Evolutionary conservation across 1,284 basidiomycete species (phyloP), one percentile per base, ranked within the genome.

Genomic region (Austroboletus novae-zelandiae): DNA sequence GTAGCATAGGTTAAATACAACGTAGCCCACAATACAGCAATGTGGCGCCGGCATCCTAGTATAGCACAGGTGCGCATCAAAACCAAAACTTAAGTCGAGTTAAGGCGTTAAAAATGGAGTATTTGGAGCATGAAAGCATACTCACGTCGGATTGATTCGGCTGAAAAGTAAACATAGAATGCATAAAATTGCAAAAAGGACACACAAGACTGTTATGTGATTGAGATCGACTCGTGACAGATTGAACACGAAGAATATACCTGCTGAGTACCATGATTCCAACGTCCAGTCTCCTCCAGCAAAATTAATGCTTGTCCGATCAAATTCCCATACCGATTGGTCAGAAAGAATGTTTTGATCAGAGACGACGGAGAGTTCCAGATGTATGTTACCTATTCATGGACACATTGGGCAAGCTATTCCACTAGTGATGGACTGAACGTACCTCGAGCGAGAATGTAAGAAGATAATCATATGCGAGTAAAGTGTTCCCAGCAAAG

Each of bases 131-230:
- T 11, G 2, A 27, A 8, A 46, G 13, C 7, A 8, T 17, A 20
- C 62, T 56, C 42, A 64, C 62, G 40, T 4, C 61, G 64, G 9
- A 61, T 51, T 0, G 61, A 57, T 46, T 65, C 61, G 13, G 51
- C 51, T 1, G 58, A 57, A 9, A 65, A 34, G 32, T 60, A 30
- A 2, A 37, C 9, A 43, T 53, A 56, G 11, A 48, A 35, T 7
- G 56, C 14, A n/a, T 8, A 7, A 35, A 3, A 52, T 7, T 57
- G 0, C 14, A 40, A 23, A 20, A 55, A 63, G 10, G 17, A 32
- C 3, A 1, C 1, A 32, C 62, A 64, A 46, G 65, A 67, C 62
- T 64, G 25, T 15, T 10, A 18, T 27, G 7, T 1, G 17, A 39
- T 1, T 58, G 25, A 58, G 43, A 15, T 18, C 18, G 17, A 23